phyloP scores from a whole-genome alignment of 2,329 filamentous ascomycete species.

The Chaetomium sp. region DNA sequence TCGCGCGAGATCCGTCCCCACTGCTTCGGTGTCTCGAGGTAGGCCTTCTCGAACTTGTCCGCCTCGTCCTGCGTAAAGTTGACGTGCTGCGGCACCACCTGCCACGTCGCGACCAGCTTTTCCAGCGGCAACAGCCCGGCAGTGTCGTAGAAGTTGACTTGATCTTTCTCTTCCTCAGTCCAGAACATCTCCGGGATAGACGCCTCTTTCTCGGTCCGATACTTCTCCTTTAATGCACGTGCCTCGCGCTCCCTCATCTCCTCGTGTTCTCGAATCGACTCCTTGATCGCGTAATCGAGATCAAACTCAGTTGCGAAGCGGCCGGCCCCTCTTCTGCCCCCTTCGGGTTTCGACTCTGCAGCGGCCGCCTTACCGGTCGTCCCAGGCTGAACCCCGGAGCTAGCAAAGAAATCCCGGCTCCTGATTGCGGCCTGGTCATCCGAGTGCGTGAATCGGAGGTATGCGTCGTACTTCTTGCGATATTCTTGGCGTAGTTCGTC shows the following conservation, averaged over 20 bases:
- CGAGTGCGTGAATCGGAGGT: constrained; percentile 51
- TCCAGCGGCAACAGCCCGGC: constrained; percentile 60
- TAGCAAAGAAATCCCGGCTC: constrained; percentile 48
- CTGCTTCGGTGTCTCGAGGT: constrained; percentile 71
- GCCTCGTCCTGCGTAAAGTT: constrained; percentile 70
- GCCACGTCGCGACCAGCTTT: constrained; percentile 62
- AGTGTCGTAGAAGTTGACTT: constrained; percentile 56
- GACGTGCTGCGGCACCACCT: constrained; percentile 64
- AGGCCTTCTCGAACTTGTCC: constrained; percentile 64
- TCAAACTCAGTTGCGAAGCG: constrained; percentile 67
- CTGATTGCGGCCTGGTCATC: constrained; percentile 48
- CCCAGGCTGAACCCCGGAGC: constrained; percentile 32
- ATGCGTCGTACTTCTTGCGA: constrained; percentile 42
- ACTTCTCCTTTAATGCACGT: constrained; percentile 59
- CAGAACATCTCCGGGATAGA: constrained; percentile 65
- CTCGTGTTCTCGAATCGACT: constrained; percentile 64
- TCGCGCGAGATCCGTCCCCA: constrained; percentile 71
- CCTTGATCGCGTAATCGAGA: constrained; percentile 63
- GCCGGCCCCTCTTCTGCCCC: constrained; percentile 41
- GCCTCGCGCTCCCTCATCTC: constrained; percentile 62
- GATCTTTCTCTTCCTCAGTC: constrained; percentile 52
- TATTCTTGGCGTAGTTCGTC: constrained; percentile 37
- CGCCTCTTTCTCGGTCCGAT: constrained; percentile 71
- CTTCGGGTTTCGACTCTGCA: constrained; percentile 52
- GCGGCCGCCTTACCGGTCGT: constrained; percentile 33